phyloP scores from a whole-genome alignment of 768 basidiomycete species.

The Clitopilus hobsonii region DNA sequence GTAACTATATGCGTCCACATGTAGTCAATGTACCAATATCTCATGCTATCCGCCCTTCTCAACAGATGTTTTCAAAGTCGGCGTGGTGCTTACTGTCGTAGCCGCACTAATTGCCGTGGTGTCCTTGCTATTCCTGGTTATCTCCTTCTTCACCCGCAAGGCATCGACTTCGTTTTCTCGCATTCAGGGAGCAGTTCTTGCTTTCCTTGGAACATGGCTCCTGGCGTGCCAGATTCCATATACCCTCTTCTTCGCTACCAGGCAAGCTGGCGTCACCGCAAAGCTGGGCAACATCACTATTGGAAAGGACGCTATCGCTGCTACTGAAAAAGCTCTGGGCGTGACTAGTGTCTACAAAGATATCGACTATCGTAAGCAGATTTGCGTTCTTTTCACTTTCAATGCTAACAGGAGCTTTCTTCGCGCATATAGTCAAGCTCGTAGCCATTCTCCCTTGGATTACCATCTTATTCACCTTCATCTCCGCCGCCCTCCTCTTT shows the following conservation, averaged over 20 bases:
- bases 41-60: not conserved
- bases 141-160: slow-evolving; percentile 15
- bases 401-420: not conserved
- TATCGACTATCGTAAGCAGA: slow-evolving; percentile 41
- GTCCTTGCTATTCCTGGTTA: slow-evolving; percentile 17
- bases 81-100: slow-evolving; percentile 29
- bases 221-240: slow-evolving; percentile 24
- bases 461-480: slow-evolving; percentile 33
- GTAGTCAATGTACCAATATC: not conserved
- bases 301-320: slow-evolving; percentile 29
- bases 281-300: slow-evolving; percentile 31
- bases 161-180: slow-evolving; percentile 18
- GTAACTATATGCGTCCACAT: slow-evolving; percentile 16
- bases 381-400: not conserved
- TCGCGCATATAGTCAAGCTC: slow-evolving; percentile 33
- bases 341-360: slow-evolving; percentile 37
- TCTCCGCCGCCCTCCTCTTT: slow-evolving; percentile 30
- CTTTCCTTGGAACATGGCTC: slow-evolving; percentile 40
- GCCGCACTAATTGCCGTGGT: slow-evolving; percentile 28
- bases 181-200: slow-evolving; percentile 31
- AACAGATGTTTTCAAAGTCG: slow-evolving; percentile 35
- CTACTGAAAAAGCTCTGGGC: slow-evolving; percentile 30
- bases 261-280: slow-evolving; percentile 39
- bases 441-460: slow-evolving; percentile 53
- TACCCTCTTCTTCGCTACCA: slow-evolving; percentile 29